phyloP scores from a whole-genome alignment of 495 filamentous ascomycete species.

The Tetracladium setigerum region DNA sequence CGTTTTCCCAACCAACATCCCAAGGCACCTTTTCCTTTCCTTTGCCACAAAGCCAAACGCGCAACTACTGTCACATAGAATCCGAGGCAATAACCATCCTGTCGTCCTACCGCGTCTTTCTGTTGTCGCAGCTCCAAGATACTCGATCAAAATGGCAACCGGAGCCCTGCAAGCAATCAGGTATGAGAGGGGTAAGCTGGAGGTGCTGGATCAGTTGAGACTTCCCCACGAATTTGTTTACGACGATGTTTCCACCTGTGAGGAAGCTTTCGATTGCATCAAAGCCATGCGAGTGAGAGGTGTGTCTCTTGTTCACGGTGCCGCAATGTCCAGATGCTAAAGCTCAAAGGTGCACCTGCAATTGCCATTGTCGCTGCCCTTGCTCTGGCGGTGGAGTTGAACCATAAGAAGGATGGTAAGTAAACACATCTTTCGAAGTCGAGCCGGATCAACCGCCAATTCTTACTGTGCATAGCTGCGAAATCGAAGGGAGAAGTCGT shows the following conservation, averaged over 20 bases:
- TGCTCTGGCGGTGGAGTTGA: conserved; percentile 69
- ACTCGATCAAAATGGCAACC: no score
- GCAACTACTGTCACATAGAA: no score
- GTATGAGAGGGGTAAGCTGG: conserved; percentile 67
- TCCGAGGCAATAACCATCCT: no score
- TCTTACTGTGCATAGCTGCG: conserved; percentile 15
- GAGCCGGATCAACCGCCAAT: not conserved
- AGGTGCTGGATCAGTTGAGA: conserved; percentile 84
- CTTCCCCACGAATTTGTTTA: conserved; percentile 84
- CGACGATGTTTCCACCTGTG: conserved; percentile 59
- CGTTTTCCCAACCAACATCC: no score
- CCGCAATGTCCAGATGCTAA: conserved; percentile 4
- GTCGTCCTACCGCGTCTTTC: no score
- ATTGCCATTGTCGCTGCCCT: conserved; percentile 96
- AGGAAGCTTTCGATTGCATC: conserved; percentile 89
- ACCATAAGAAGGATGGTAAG: conserved; percentile 42
- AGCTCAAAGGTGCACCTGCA: conserved; percentile 63
- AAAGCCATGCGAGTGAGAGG: conserved; percentile 86
- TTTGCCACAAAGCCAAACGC: no score
- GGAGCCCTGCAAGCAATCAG: conserved; percentile 72
- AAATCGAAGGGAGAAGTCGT: conserved; percentile 47
- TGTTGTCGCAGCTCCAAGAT: no score
- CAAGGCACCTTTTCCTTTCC: no score
- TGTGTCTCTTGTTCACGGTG: conserved; percentile 8
- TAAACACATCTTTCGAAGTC: not conserved